A percentile compares a stretch with the other conserved stretches of the same genome.
Evolutionary conservation across 2,329 filamentous ascomycete species (phyloP).

Genomic region (Dactylellina drechsleri): DNA sequence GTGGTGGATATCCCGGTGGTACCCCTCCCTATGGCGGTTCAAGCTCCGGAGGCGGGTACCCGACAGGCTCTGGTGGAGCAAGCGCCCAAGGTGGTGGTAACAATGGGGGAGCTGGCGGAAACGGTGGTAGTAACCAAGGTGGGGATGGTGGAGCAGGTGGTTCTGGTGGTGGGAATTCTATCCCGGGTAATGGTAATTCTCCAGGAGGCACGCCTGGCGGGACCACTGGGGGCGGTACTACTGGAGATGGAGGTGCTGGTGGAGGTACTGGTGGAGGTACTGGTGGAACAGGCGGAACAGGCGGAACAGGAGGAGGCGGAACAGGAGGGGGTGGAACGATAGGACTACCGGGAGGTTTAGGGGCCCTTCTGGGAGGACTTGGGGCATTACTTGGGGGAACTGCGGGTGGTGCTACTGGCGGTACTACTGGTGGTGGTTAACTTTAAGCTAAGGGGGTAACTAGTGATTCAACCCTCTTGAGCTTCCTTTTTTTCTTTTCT

Average conservation of each 20-base stretch:
- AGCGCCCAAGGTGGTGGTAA: neutral
- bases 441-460: too few relatives aligned
- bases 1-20: neutral
- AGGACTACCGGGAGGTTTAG: neutral
- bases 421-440: neutral
- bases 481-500: too few relatives aligned
- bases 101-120: neutral
- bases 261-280: slow-evolving; percentile 9
- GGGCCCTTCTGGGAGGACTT: neutral
- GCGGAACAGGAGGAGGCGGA: slow-evolving; percentile 1
- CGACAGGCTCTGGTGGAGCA: neutral
- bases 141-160: slow-evolving; percentile 9
- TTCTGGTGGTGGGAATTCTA: slow-evolving; percentile 6
- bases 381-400: slow-evolving; percentile 1
- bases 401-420: neutral
- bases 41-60: neutral
- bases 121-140: slow-evolving; percentile 7
- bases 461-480: too few relatives aligned
- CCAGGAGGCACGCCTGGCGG: neutral
- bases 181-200: neutral
- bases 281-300: neutral
- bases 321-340: neutral
- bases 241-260: neutral
- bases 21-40: too few relatives aligned
- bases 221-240: too few relatives aligned